These are phyloP conservation scores for Nidularia pulvinata DNA, from an alignment of 768 basidiomycete species.

Conservation along the genomic window DNA sequence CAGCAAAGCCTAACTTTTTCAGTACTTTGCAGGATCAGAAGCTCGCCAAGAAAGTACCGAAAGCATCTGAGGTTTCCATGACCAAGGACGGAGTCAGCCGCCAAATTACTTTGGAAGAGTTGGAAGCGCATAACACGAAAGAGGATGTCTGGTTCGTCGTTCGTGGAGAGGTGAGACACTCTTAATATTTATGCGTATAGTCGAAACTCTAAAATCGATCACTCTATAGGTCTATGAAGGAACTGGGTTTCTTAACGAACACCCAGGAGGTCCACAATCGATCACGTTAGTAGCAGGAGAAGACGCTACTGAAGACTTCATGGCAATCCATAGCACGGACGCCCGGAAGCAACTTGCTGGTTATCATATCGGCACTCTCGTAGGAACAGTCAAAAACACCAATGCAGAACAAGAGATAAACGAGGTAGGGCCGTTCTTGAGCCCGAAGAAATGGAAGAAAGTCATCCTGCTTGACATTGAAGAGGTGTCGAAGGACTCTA, in stretches of 20 bases:
- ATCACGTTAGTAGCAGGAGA: constrained; percentile 56
- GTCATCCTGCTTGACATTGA: constrained; percentile 33
- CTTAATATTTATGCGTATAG: not conserved
- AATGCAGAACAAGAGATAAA: constrained; percentile 3
- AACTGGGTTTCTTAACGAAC: constrained; percentile 47
- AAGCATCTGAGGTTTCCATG: constrained; percentile 28
- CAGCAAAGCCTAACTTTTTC: constrained; percentile 37
- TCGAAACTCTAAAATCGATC: not conserved
- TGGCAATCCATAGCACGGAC: constrained; percentile 60
- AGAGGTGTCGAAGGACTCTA: constrained; percentile 45
- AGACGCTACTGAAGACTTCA: constrained; percentile 65
- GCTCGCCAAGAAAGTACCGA: not conserved
- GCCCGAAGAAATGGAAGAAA: constrained; percentile 46
- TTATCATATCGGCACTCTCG: constrained; percentile 55
- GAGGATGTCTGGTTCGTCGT: constrained; percentile 51
- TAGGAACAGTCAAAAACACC: constrained; percentile 1
- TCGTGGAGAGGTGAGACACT: constrained; percentile 33
- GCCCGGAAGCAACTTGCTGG: constrained; percentile 42
- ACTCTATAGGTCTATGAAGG: constrained; percentile 44
- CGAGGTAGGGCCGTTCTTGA: constrained; percentile 26
- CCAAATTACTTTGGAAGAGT: constrained; percentile 40
- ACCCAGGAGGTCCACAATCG: constrained; percentile 58
- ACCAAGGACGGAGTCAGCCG: constrained; percentile 41
- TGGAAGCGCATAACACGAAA: constrained; percentile 31
- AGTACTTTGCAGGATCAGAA: constrained; percentile 1